Conservation (phyloP, 768 basidiomycete species). For the Lyophyllum shimeji region DNA sequence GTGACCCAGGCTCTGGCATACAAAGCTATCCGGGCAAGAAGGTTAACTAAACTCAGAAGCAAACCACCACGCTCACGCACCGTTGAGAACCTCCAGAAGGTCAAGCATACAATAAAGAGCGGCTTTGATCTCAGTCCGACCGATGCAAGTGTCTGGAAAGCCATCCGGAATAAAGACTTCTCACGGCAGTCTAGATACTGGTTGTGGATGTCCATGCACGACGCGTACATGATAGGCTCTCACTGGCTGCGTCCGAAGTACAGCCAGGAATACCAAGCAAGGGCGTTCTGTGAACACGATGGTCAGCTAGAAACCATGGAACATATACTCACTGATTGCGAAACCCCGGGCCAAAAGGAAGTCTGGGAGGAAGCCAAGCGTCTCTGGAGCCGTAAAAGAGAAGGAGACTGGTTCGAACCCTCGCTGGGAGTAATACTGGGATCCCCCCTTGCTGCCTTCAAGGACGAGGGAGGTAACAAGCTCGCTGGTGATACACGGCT, state of each 20-base stretch:
- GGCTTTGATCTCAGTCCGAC: constrained; percentile 12
- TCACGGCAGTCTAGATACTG: not conserved
- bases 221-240: not conserved
- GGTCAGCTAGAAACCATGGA: not conserved
- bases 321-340: not conserved
- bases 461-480: no score
- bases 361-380: not conserved
- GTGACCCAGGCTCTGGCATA: not conserved
- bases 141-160: not conserved
- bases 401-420: not conserved
- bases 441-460: not conserved
- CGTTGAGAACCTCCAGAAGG: not conserved
- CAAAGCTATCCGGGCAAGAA: not conserved
- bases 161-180: not conserved
- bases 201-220: constrained; percentile 4
- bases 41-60: not conserved
- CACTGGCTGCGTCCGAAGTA: not conserved
- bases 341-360: not conserved
- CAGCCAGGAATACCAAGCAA: not conserved
- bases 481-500: not conserved
- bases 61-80: not conserved
- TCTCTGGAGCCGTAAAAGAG: not conserved
- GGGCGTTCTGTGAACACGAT: not conserved
- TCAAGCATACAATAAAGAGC: not conserved
- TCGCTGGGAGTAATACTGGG: not conserved